Base-by-base conservation (phyloP, 1,284 basidiomycete genomes). In the Gomphus bonarii region DNA sequence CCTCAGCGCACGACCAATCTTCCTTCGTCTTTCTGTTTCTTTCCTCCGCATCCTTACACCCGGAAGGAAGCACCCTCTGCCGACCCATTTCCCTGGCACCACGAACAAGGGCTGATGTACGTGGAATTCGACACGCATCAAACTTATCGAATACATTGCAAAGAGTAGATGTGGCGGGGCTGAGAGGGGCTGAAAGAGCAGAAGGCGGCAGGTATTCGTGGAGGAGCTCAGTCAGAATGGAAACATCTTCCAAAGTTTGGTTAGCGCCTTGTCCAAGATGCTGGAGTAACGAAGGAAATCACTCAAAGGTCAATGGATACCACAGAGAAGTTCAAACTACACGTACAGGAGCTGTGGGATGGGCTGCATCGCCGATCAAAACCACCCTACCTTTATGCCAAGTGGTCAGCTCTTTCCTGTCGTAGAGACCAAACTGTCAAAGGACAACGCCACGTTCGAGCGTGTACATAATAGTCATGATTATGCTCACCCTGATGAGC, bases 201-300 rank as follows among this genome's bases (percentile, higher is more conserved):
- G 48, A 31, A 22, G 55, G 47, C 0, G 70, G 65, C 58, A 73
- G 71, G 62, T 73, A 61, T 51, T 69, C 63, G 22, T 61, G 53
- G 5, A 77, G 67, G 6, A 72, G 66, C 3, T 67, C 67, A 12
- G 70, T 65, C 20, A 78, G 66, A 58, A 70, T 68, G 55, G 72
- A 73, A 46, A 73, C 63, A 61, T 77, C 76, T 59, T 76, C 74
- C 58, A 76, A 71, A 0, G 75, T 72, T 61, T 76, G 75, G 61
- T 76, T 77, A 6, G 76, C 74, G 25, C 75, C 75, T 65, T 77
- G 76, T 1, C 75, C 75, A 18, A 78, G 69, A 61, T 77, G 75
- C 74, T 77, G 31, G 30, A 28, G 28, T 30, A n/a, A 9, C 38
- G 54, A 46, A 18, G 11, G 20, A 38, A 16, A 38, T 9, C 25